Conservation (phyloP, 2,329 filamentous ascomycete species). For the Apiospora koreana region DNA sequence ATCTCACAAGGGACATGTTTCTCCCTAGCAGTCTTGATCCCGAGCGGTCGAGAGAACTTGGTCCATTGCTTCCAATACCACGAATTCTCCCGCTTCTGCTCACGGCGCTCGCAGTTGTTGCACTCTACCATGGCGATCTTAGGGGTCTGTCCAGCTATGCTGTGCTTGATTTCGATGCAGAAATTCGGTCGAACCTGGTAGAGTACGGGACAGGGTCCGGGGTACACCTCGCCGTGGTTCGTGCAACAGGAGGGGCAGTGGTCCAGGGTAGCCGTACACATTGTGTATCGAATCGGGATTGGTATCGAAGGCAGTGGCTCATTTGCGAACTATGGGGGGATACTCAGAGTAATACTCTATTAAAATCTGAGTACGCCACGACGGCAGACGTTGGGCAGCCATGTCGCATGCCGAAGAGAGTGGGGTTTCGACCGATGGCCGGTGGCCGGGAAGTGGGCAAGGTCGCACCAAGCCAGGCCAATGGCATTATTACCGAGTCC, state of each 20-base stretch:
- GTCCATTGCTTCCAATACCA: not conserved
- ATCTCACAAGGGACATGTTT: not conserved
- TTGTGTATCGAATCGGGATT: not conserved
- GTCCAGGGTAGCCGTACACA: not conserved
- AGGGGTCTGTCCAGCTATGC: not conserved
- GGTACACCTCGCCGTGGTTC: not conserved
- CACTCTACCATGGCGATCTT: not conserved
- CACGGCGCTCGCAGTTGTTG: not conserved
- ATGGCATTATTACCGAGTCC: not conserved
- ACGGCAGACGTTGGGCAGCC: not conserved
- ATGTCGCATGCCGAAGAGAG: not conserved
- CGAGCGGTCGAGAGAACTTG: not conserved
- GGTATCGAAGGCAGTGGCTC: not conserved
- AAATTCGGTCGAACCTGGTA: not conserved
- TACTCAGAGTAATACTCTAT: not conserved
- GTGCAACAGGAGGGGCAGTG: not conserved
- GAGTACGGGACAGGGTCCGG: not conserved
- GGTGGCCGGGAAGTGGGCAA: not conserved
- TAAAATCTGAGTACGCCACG: not conserved
- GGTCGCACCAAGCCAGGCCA: not conserved
- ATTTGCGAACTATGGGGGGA: not conserved
- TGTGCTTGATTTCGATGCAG: not conserved
- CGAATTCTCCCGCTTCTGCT: not conserved
- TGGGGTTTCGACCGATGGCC: not conserved
- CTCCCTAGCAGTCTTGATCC: not conserved